Evolutionary conservation across 805 yeast species (phyloP).

Genomic region (Yamadazyma takamatsuzukensis): DNA sequence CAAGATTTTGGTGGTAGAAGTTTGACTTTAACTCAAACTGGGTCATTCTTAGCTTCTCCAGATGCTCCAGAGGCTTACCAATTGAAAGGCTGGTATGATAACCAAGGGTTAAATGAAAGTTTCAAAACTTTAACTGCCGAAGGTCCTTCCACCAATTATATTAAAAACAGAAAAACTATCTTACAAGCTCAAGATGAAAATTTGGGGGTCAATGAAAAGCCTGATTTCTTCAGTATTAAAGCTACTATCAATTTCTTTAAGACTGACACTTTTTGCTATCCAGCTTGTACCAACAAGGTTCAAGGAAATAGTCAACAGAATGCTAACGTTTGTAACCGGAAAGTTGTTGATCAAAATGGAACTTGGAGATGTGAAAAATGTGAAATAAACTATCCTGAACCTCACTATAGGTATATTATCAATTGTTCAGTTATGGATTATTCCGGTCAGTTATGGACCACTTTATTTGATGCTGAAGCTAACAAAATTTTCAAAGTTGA

Average conservation of each 20-base stretch:
- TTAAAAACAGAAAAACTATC: slow-evolving; percentile 62
- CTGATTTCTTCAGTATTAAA: slow-evolving; percentile 73
- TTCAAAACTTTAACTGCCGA: slow-evolving; percentile 64
- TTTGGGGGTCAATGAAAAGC: slow-evolving; percentile 70
- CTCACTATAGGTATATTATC: slow-evolving; percentile 76
- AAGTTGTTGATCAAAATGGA: slow-evolving; percentile 71
- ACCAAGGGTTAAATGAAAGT: slow-evolving; percentile 60
- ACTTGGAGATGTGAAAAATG: slow-evolving; percentile 95
- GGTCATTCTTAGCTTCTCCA: slow-evolving; percentile 76
- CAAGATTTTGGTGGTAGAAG: slow-evolving; percentile 86
- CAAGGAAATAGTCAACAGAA: slow-evolving; percentile 14
- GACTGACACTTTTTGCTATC: slow-evolving; percentile 78
- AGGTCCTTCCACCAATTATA: slow-evolving; percentile 31
- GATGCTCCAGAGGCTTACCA: slow-evolving; percentile 84
- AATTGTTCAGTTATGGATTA: slow-evolving; percentile 74
- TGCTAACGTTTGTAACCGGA: slow-evolving; percentile 60
- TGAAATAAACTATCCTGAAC: slow-evolving; percentile 62
- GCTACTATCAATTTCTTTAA: slow-evolving; percentile 71
- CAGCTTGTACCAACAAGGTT: slow-evolving; percentile 71
- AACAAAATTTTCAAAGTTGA: slow-evolving; percentile 57
- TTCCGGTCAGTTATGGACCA: slow-evolving; percentile 82
- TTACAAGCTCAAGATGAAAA: slow-evolving; percentile 61
- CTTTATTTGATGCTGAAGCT: slow-evolving; percentile 85
- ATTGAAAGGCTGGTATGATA: slow-evolving; percentile 93
- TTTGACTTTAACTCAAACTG: slow-evolving; percentile 74